Evolutionary conservation across 495 filamentous ascomycete species (phyloP), one percentile per base, ranked within the genome.

Genomic region (Penicillium turbatum): DNA sequence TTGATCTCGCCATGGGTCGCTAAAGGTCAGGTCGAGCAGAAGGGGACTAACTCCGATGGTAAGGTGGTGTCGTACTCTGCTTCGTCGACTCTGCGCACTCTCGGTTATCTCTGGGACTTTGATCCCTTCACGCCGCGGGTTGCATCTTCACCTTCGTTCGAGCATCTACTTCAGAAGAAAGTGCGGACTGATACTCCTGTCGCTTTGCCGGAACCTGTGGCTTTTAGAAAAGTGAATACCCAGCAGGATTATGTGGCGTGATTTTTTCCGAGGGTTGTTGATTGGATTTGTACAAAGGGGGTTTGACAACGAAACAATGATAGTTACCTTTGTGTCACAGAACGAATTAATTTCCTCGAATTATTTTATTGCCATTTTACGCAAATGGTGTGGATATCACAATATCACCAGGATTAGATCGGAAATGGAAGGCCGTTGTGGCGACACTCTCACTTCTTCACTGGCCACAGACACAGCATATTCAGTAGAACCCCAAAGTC

Each of bases 1-100:
- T 58, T 80, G 1, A 76, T 79, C 56, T 79, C 76, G 1, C 76
- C 77, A 3, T 80, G 72, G 68, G 65, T 74, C 1, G 61, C 40
- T 2, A 72, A 74, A 60, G 75, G 71, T 0, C 19, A 58, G 15
- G 68, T 79, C n/a, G 74, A 81, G 70, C 66, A 78, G 50, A 69
- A 73, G 67, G 73, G 75, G 3, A 61, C 35, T 8, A 73, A 74
- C 45, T 52, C 54, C 0, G 49, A 63, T 12, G 69, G 70, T 7
- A 36, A 71, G 45, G 53, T 57, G 17, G 61, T 66, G 11, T 69
- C 69, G 8, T 76, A 76, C 54, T 70, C 67, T 31, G 71, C 69
- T 24, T 67, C 68, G 8, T 75, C 70, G 0, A 63, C 74, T 5
- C 61, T 76, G 31, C 61, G 67, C 16, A 74, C 71, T 15, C 58